Base-by-base conservation (phyloP, 2,329 filamentous ascomycete species). In the Diatrype stigma region DNA sequence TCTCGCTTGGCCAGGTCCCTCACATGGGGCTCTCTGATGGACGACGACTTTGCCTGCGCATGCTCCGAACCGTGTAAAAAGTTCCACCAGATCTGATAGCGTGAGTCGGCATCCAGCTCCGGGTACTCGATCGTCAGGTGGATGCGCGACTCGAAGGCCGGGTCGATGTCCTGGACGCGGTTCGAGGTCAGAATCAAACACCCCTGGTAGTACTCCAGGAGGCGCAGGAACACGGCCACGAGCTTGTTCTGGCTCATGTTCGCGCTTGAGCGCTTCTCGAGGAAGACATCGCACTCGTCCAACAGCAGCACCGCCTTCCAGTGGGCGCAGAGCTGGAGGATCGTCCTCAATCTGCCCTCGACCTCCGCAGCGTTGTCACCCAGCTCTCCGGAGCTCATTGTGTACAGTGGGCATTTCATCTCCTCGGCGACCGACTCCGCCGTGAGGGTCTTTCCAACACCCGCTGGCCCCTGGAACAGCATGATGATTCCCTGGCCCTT, bases 281-380 rank as follows among this genome's bases (percentile, higher is more conserved):
- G 54, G 42, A 61, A 63, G 2, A 55, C 55, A 17, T 62, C 56
- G 6, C 53, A 52, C 42, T 60, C 56, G 21, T 60, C 57, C 3
- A 58, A 26, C 0, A 60, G 51, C 1, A 62, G 51, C 2, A 63
- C 61, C 19, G 60, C 60, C 11, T 48, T 51, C 60, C 60, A 64
- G 1, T 21, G 50, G 37, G 60, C 59, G 2, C 59, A 60, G 1
- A 60, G 49, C 2, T 48, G 16, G 1, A 63, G 35, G 5, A 60
- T 56, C 0, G 44, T 46, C 17, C 57, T 50, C 0, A 63, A 46
- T 28, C 63, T 62, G 5, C 60, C 42, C 47, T 62, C 56, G 2
- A 59, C 54, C 1, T 42, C 51, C 6, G 53, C 51, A 1, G 57
- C 53, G 26, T 50, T 49, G 0, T 59, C 61, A 1, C 58, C 57